A percentile compares a stretch with the other conserved stretches of the same genome.
phyloP scores from a whole-genome alignment of 2,329 filamentous ascomycete species.

The Xylaria polymorpha region DNA sequence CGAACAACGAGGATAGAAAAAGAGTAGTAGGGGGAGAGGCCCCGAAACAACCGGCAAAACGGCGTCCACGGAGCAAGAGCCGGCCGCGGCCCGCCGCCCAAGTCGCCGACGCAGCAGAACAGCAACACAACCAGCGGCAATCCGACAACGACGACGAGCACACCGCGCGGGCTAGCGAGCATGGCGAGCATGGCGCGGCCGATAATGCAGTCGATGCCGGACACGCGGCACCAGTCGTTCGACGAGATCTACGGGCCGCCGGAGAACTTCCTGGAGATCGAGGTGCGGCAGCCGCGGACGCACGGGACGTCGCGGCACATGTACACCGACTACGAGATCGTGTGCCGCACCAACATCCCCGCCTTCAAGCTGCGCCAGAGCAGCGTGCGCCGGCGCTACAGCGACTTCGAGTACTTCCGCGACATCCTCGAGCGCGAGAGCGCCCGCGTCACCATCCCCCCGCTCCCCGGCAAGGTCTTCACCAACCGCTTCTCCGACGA shows the following conservation, averaged over 20 bases:
- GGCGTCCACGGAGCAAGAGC: conserved; percentile 46
- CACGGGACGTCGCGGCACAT: conserved; percentile 94
- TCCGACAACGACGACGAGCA: conserved; percentile 4
- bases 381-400: conserved; percentile 91
- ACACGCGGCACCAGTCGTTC: conserved; percentile 90
- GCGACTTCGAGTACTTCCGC: conserved; percentile 98
- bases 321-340: conserved; percentile 99
- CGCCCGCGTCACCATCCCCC: conserved; percentile 93
- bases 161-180: conserved; percentile 47
- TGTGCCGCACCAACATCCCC: conserved; percentile 97
- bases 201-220: conserved; percentile 74
- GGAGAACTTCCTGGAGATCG: conserved; percentile 98
- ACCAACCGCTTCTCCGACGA: conserved; percentile 98
- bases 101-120: conserved; percentile 38
- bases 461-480: conserved; percentile 95
- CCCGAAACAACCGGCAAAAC: conserved; percentile 44
- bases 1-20: background rate
- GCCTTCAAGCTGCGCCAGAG: conserved; percentile 95
- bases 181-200: conserved; percentile 58
- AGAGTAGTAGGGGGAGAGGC: conserved; percentile 22
- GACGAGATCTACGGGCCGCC: conserved; percentile 99
- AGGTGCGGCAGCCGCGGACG: conserved; percentile 89
- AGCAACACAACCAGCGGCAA: background rate
- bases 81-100: conserved; percentile 40
- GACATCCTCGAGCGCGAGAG: conserved; percentile 97